Evolutionary conservation across 176 grass and related monocot genomes (phyloP).

Genomic region (Carex myosuroides): DNA sequence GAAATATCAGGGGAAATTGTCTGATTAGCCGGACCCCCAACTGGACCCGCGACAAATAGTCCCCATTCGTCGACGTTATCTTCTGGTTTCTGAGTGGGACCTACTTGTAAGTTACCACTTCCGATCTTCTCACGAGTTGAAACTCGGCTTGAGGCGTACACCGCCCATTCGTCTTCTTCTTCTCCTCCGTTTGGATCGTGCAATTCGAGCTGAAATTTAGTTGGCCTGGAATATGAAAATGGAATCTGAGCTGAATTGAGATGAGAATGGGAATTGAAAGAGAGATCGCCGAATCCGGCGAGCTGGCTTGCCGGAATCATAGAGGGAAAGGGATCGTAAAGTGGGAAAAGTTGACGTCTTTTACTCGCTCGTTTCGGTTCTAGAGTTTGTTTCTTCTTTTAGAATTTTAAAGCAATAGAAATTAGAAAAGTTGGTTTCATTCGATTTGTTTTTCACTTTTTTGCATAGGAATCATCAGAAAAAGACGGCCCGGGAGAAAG

Average conservation of each 20-base stretch:
- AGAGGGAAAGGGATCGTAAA: neutral
- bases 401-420: neutral
- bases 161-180: conserved; percentile 18
- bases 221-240: neutral
- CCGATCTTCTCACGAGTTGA: neutral
- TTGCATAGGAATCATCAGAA: neutral
- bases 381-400: neutral
- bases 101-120: neutral
- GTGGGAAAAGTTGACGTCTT: neutral
- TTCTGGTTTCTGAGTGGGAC: neutral
- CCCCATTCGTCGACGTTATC: neutral
- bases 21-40: neutral
- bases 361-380: neutral
- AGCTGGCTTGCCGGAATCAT: conserved; percentile 1
- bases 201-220: neutral
- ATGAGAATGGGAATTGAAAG: conserved; percentile 3
- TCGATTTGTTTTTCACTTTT: neutral
- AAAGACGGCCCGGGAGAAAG: neutral
- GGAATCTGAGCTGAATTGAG: neutral
- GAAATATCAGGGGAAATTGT: neutral
- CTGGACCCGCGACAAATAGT: neutral
- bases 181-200: neutral
- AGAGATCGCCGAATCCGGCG: conserved; percentile 23
- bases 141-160: conserved; percentile 3
- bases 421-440: neutral